Evolutionary conservation across 495 filamentous ascomycete species (phyloP), one percentile per base, ranked within the genome.

Genomic region (Neurospora pannonica): DNA sequence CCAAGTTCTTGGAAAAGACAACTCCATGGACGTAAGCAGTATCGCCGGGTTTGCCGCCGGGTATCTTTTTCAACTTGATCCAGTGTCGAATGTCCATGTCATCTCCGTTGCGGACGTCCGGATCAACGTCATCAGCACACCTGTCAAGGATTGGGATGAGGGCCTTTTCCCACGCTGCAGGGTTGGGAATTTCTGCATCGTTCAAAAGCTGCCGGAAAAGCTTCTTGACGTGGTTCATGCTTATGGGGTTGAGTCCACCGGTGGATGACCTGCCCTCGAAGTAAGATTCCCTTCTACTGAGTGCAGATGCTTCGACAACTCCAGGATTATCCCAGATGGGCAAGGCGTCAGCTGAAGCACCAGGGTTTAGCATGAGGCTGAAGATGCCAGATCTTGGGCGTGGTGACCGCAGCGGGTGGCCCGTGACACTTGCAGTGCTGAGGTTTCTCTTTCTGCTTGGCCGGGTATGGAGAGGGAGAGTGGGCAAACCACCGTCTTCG

Each of bases 71-170:
- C 28, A 99, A 83, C 82, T 99, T 99, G 62, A 99, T 92, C 78
- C 97, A 99, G 78, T 98, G 95, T n/a, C 96, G 89, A 75, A 99
- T 97, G 81, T 99, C 95, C 83, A 98, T 97, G 78, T 95, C 93
- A 78, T 99, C 97, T 3, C 93, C 94, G 69, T 86, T 87, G 71
- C 94, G 90, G 31, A 97, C 91, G 81, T 98, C 90, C 5, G 97
- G 97, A 76, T 97, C 93, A 24, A 99, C 94, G 77, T 97, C 96
- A 76, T 97, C 94, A 0, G 95, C 95, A 74, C 94, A 95, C 75
- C 94, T 92, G 21, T 98, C 85, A 3, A 99, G 85, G 71, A 98
- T 97, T 15, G 97, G 97, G 70, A 98, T 88, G 24, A 99, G 86
- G 0, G 97, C 93, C 72, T 90, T 94, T 76, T 98, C 95, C 97